These are phyloP conservation scores for Aspergillus pseudonomiae DNA, from an alignment of 2,329 filamentous ascomycete species.

Conservation along the genomic window DNA sequence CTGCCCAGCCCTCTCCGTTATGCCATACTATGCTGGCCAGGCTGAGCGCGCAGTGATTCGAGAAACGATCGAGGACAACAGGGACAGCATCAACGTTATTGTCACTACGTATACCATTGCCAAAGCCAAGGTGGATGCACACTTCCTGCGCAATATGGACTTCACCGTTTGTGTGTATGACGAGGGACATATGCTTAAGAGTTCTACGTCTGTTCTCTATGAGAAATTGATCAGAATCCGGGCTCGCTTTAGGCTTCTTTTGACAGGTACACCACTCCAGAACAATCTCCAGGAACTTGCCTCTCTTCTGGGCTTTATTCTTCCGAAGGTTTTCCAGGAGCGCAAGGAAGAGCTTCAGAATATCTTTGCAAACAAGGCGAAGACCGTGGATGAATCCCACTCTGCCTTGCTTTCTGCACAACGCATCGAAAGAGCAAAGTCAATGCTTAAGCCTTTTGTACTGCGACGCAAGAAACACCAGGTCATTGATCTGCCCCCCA, in stretches of 20 bases:
- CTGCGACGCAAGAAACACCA: constrained; percentile 91
- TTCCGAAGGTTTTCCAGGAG: constrained; percentile 78
- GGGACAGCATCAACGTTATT: constrained; percentile 68
- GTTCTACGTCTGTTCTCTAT: constrained; percentile 80
- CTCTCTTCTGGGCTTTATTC: constrained; percentile 89
- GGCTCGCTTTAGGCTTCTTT: constrained; percentile 79
- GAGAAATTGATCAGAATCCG: constrained; percentile 75
- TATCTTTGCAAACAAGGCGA: constrained; percentile 91
- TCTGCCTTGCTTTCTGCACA: constrained; percentile 84
- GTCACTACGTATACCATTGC: constrained; percentile 74
- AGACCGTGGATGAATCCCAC: constrained; percentile 71
- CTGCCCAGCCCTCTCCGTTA: constrained; percentile 73
- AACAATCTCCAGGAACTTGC: constrained; percentile 95
- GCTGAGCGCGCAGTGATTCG: constrained; percentile 69
- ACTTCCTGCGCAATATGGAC: constrained; percentile 63
- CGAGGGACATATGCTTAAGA: constrained; percentile 92
- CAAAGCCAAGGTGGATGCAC: constrained; percentile 62
- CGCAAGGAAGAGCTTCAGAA: constrained; percentile 78
- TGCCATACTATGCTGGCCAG: constrained; percentile 73
- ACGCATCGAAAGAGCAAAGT: constrained; percentile 81
- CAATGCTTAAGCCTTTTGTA: constrained; percentile 94
- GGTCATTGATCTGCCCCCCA: constrained; percentile 82
- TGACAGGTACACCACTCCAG: constrained; percentile 90
- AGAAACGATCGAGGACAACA: constrained; percentile 65
- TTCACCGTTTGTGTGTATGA: constrained; percentile 76